A percentile compares a stretch with the other conserved stretches of the same genome.
These are phyloP conservation scores for Claviceps pazoutovae DNA, from an alignment of 2,329 filamentous ascomycete genomes.

Conservation along the genomic window DNA sequence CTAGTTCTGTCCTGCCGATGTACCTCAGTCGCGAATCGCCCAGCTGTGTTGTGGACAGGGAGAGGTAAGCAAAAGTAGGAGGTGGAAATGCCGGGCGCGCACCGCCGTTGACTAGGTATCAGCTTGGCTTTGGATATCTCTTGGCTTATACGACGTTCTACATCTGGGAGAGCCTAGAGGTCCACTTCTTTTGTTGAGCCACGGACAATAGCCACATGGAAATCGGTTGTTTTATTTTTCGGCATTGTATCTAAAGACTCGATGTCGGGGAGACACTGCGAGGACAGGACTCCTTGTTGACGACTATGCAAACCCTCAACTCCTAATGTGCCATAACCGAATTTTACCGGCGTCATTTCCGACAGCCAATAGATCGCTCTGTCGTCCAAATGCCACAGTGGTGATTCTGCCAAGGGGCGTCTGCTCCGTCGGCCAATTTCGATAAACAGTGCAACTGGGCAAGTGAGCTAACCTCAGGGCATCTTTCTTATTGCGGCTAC, in stretches of 20 bases:
- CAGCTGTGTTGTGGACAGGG: not conserved
- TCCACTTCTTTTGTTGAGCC: not conserved
- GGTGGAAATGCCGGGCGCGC: not conserved
- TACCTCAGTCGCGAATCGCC: not conserved
- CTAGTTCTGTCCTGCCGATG: not conserved
- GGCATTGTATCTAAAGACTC: not conserved
- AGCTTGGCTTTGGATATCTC: not conserved
- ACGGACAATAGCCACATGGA: not conserved
- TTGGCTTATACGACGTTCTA: not conserved
- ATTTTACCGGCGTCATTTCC: slow-evolving; percentile 84
- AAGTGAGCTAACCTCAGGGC: slow-evolving; percentile 78
- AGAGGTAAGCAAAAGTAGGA: not conserved
- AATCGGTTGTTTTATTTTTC: not conserved
- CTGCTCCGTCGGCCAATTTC: slow-evolving; percentile 88
- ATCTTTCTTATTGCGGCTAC: slow-evolving; percentile 76
- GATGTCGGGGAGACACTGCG: not conserved
- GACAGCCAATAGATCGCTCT: slow-evolving; percentile 62
- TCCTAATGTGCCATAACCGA: slow-evolving; percentile 76
- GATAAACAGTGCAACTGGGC: slow-evolving; percentile 84
- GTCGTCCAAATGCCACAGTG: slow-evolving; percentile 51
- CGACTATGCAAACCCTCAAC: slow-evolving; percentile 25
- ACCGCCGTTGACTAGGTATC: not conserved
- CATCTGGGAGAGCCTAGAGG: not conserved
- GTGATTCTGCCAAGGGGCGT: slow-evolving; percentile 80
- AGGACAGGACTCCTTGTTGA: not conserved